Base-by-base conservation (phyloP, 306 rosid species). In the Trifolium dubium region DNA sequence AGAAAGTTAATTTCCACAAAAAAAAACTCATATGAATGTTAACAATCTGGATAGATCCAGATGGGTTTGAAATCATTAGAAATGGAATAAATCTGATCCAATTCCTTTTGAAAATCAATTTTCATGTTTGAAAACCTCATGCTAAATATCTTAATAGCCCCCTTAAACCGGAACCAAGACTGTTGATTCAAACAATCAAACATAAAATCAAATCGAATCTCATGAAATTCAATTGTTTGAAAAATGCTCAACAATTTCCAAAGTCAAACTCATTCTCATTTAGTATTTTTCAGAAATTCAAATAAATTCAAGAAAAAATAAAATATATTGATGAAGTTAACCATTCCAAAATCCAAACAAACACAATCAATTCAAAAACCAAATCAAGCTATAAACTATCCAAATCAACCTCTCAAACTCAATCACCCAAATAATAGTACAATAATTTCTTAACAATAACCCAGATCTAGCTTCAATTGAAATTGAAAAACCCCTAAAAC, bases 21-120 rank as follows among this genome's bases (percentile, higher is more conserved):
- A 5, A 11, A 70, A 41, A 15, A 12, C 17, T 60, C 31, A 13
- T 19, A 63, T 3, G 37, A 32, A 31, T 17, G 23, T 32, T 18
- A 53, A 12, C 49, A 61, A 18, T 54, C 2, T 54, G 51, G 2
- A 32, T 8, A 72, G 80, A 82, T 67, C 80, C 53, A 17, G 18
- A 5, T 56, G 65, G 14, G 13, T 58, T 58, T 61, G 12, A 23
- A 76, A 76, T 76, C 74, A 65, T 23, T 51, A 10, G 17, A 64
- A 44, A 14, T 28, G 5, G 51, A 62, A 17, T 18, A 3, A 39
- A 62, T 47, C 50, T 3, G 55, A 62, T 47, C 6, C 3, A 47
- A 49, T 32, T 64, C 29, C 44, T 50, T 51, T 51, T 3, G 10
- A 30, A 40, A 15, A 64, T 10, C 67, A 50, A 18, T 8, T 56